These are phyloP conservation scores for Leavenworthia alabamica DNA, from an alignment of 345 rosid species.

Conservation along the genomic window DNA sequence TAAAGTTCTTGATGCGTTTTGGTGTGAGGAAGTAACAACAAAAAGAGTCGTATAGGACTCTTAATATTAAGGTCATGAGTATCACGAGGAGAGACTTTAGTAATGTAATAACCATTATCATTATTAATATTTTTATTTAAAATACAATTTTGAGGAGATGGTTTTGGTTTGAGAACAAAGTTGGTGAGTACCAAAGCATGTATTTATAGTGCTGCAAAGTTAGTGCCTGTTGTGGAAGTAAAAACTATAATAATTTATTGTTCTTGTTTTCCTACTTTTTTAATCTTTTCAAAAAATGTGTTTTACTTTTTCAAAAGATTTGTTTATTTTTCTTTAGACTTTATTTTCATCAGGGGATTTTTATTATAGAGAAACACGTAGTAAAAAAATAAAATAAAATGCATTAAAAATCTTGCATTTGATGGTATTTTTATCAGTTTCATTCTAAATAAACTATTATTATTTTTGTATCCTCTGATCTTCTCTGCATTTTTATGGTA, in stretches of 20 bases:
- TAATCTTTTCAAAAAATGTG: no score
- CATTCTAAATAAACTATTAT: no score
- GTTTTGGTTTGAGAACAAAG: conserved; percentile 12
- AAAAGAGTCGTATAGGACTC: conserved; percentile 45
- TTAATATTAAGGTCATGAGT: conserved; percentile 29
- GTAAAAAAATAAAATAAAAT: no score
- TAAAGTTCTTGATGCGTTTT: conserved; percentile 58
- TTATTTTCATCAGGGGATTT: neutral
- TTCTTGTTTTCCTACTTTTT: neutral
- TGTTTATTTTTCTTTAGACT: neutral
- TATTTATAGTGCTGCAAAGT: conserved; percentile 20
- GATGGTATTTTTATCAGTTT: no score
- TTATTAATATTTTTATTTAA: neutral
- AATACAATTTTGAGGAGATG: neutral
- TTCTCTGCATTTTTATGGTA: no score
- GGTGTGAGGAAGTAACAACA: conserved; percentile 66
- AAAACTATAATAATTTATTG: neutral
- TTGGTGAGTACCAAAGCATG: conserved; percentile 5
- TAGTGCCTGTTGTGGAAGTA: neutral
- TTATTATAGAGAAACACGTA: neutral
- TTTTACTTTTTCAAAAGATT: neutral
- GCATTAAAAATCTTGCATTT: no score
- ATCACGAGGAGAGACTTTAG: conserved; percentile 28
- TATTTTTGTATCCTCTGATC: no score
- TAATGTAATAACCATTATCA: conserved; percentile 9